Conservation (phyloP, 306 rosid genomes). For the Dryas drummondii region DNA sequence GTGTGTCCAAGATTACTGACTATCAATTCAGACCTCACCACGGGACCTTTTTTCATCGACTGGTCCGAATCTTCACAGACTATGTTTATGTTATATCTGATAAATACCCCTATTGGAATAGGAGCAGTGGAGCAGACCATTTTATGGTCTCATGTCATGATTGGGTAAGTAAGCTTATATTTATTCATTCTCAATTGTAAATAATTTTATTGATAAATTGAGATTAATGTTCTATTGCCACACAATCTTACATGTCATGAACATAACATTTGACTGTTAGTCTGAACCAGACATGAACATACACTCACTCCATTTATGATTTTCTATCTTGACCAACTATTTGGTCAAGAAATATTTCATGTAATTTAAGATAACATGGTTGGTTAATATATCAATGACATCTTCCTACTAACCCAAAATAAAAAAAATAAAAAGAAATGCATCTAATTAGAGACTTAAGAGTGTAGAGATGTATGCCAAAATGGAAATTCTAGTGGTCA, state of each 20-base stretch:
- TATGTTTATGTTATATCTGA: slow-evolving; percentile 19
- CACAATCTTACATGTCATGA: too few relatives aligned
- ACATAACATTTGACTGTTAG: too few relatives aligned
- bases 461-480: too few relatives aligned
- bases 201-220: background rate
- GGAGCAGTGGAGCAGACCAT: slow-evolving; percentile 59
- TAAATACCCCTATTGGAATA: slow-evolving; percentile 49
- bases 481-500: too few relatives aligned
- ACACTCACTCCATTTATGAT: too few relatives aligned
- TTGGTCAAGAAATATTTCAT: too few relatives aligned
- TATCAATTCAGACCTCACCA: slow-evolving; percentile 25
- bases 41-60: slow-evolving; percentile 1
- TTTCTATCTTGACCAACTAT: too few relatives aligned
- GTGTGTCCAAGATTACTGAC: slow-evolving; percentile 41
- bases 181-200: background rate
- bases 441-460: background rate
- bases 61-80: slow-evolving; percentile 20
- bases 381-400: too few relatives aligned
- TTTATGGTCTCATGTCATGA: slow-evolving; percentile 59
- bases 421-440: background rate
- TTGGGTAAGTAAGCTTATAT: slow-evolving; percentile 37
- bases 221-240: background rate
- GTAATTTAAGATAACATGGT: too few relatives aligned
- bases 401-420: background rate
- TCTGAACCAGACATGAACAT: too few relatives aligned